phyloP scores from a whole-genome alignment of 169 alveolate species.

The Eimeria mitis region DNA sequence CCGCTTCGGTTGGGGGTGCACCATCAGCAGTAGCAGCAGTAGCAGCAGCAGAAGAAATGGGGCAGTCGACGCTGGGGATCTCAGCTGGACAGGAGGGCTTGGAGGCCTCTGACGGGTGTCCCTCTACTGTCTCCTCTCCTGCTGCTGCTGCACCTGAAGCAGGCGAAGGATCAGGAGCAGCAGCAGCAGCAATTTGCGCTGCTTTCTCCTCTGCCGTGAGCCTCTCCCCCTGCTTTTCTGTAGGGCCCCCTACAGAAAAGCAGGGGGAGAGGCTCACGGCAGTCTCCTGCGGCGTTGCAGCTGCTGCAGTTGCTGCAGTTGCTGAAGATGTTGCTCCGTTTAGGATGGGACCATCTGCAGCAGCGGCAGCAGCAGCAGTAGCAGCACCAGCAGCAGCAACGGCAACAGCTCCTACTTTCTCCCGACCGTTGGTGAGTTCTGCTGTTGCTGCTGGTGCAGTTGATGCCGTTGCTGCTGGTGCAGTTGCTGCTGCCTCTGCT shows the following conservation, averaged over 20 bases:
- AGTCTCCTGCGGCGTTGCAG: not conserved
- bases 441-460: too few species aligned
- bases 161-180: not conserved
- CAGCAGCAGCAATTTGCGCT: not conserved
- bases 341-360: too few species aligned
- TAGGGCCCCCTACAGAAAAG: not conserved
- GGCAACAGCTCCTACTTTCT: too few species aligned
- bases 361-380: too few species aligned
- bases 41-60: not conserved
- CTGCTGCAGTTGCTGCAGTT: not conserved
- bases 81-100: not conserved
- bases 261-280: too few species aligned
- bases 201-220: not conserved
- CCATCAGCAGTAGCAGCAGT: not conserved
- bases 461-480: too few species aligned
- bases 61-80: not conserved
- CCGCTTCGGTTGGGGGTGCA: not conserved
- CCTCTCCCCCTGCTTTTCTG: not conserved
- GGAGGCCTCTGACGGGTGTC: not conserved
- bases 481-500: not conserved
- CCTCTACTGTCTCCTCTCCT: not conserved
- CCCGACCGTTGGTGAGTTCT: too few species aligned
- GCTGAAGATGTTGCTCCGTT: too few species aligned
- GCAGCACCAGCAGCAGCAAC: too few species aligned
- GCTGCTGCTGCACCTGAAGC: constrained; percentile 11